A percentile compares a stretch with the other conserved stretches of the same genome.
phyloP scores from a whole-genome alignment of 208 protist species.

The Trichomonas vaginalis region DNA sequence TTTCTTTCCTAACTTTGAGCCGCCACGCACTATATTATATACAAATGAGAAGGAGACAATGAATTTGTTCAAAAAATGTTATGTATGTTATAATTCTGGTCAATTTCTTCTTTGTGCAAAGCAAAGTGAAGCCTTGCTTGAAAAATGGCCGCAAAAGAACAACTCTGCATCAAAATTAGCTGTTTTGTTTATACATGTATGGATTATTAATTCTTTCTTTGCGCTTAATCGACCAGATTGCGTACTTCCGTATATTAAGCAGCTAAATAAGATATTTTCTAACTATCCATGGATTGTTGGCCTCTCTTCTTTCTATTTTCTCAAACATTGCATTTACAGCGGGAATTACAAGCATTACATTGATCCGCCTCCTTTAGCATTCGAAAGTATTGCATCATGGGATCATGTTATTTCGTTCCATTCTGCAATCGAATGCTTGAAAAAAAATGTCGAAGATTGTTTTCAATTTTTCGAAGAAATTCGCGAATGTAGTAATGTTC shows the following conservation, averaged over 20 bases:
- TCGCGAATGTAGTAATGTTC: background rate
- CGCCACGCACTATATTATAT: background rate
- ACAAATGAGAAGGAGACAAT: background rate
- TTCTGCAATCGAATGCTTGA: background rate
- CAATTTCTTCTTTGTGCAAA: background rate
- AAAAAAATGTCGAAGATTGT: background rate
- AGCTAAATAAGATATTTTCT: background rate
- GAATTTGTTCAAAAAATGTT: background rate
- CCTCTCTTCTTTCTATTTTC: background rate
- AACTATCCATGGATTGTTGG: background rate
- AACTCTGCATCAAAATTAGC: background rate
- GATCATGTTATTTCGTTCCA: background rate
- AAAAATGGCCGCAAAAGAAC: background rate
- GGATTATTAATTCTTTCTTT: background rate
- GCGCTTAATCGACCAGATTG: background rate
- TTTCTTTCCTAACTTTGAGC: background rate
- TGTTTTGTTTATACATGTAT: background rate
- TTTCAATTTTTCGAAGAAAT: background rate
- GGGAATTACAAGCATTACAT: background rate
- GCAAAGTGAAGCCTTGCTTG: background rate
- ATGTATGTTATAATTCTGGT: background rate
- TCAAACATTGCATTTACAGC: background rate
- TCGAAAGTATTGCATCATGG: background rate
- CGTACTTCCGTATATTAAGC: background rate
- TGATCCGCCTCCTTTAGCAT: background rate